Base-by-base conservation (phyloP, 129 eudicot species). In the Flaveria sonorensis region DNA sequence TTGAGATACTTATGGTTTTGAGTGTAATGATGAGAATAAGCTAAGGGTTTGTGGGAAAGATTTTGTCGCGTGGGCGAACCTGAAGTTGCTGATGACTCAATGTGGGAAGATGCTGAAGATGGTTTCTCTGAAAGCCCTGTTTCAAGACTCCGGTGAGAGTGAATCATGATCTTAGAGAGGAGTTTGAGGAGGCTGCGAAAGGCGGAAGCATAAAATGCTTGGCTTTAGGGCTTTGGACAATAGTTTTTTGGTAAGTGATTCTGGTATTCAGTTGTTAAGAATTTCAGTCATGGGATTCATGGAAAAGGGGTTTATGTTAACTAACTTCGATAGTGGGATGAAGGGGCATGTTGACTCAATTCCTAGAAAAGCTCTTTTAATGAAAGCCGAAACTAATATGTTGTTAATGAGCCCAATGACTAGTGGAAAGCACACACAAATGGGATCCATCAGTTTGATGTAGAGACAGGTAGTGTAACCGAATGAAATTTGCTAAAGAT, bases 311-410 rank as follows among this genome's bases (percentile, higher is more conserved):
- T 86, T 26, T 94, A 86, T 85, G 99, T 91, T 23, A 91, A n/a
- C n/a, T n/a, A n/a, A 91, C 78, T 94, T 91, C 10, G 95, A 86
- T 69, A 72, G 69, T 10, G 82, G 56, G 9, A 77, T 74, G 72
- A 82, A 81, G 20, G 77, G 74, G 18, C 78, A 63, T n/a, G 56
- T 80, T 21, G 77, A 78, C 46, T 84, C 90, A 0, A 89, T 96
- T 10, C 99, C 97, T 0, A 87, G 96, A 65, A 94, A 94, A 84
- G 99, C 99, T 6, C 81, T 94, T 84, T 72, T 94, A 15, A 89
- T 94, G 96, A 91, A 78, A 75, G 97, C 94, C 0, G 99, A 94
- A 73, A 94, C 99, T 4, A 94, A 94, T 75, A 94, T 94, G 99
- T 72, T 94, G 73, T 85, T 94, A 2, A 91, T 94, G 99, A 94